Evolutionary conservation across 2,329 filamentous ascomycete genomes (phyloP).

Genomic region (Stemphylium lycopersici): DNA sequence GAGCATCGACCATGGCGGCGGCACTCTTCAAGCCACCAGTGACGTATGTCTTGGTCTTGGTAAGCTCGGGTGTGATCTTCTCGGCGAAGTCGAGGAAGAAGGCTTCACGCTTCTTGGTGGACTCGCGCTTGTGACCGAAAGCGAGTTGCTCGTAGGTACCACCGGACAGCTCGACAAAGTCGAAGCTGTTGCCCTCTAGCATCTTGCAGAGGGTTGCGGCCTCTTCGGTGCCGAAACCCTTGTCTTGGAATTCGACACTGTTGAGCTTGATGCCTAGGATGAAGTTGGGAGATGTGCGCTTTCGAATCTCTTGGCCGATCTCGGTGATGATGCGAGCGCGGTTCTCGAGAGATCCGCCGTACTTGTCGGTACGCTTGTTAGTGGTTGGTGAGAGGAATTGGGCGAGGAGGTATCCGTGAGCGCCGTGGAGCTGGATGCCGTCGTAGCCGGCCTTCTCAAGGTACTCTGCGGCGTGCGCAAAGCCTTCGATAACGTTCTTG

Average conservation of each 20-base stretch:
- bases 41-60: constrained; percentile 64
- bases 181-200: constrained; percentile 58
- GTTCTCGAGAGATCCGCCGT: constrained; percentile 53
- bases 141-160: constrained; percentile 64
- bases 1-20: constrained; percentile 63
- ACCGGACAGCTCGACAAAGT: constrained; percentile 66
- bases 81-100: constrained; percentile 68
- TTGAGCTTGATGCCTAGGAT: constrained; percentile 65
- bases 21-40: constrained; percentile 64
- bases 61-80: constrained; percentile 58
- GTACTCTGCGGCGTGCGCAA: constrained; percentile 67
- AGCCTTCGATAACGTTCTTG: constrained; percentile 62
- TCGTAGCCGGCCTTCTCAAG: constrained; percentile 67
- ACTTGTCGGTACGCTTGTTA: constrained; percentile 53
- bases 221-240: constrained; percentile 60
- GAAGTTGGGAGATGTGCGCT: constrained; percentile 48
- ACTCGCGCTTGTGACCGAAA: constrained; percentile 60
- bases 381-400: constrained; percentile 53
- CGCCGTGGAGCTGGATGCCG: constrained; percentile 56
- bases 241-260: constrained; percentile 61
- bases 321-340: constrained; percentile 51
- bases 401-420: constrained; percentile 54
- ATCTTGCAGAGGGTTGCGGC: constrained; percentile 56
- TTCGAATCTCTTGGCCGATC: constrained; percentile 48
- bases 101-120: constrained; percentile 61